Base-by-base conservation (phyloP, 805 yeast species). In the Candida sanyiensis region DNA sequence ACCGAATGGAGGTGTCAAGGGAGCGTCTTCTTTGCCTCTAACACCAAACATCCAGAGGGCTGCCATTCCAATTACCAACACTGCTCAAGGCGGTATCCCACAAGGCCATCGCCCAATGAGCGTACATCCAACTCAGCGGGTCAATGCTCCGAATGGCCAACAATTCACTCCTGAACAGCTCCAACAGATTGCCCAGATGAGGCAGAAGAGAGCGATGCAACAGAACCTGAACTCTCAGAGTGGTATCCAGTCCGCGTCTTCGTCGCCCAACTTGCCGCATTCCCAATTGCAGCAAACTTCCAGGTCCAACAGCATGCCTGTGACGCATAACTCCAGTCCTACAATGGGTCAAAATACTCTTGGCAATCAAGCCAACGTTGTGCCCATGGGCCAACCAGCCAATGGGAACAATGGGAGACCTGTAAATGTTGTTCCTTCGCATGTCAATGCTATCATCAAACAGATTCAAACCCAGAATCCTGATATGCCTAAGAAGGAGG, bases 401-500 rank as follows among this genome's bases (percentile, higher is more conserved):
- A 35, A 38, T 12, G 24, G 27, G 9, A 25, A 36, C 10, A 10
- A 13, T n/a, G 6, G 26, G 18, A 24, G 15, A 15, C 15, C 35
- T 20, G 28, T 13, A 7, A 20, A 29, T 18, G 12, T 19, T 17
- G 23, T 7, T 29, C 15, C 79, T 11, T 73, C 78, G 1, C 85
- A 80, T 48, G 82, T 80, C 4, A 70, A 83, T 8, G 80, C 83
- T 1, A 70, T 80, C 29, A 73, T 80, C 41, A 74, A 68, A 47
- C 76, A 79, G 32, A 79, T 80, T 38, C 83, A 79, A 52, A 61
- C 70, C n/a, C 77, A 77, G 49, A 73, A 80, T 53, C 87, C 87
- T 2, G 71, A 67, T 23, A 60, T 77, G 52, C 65, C 76, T 9
- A 77, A 77, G 44, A 80, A 75, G 40, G 82, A 80, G 49, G 83